Conservation (phyloP, 257 asterid genomes). For the Echium plantagineum region DNA sequence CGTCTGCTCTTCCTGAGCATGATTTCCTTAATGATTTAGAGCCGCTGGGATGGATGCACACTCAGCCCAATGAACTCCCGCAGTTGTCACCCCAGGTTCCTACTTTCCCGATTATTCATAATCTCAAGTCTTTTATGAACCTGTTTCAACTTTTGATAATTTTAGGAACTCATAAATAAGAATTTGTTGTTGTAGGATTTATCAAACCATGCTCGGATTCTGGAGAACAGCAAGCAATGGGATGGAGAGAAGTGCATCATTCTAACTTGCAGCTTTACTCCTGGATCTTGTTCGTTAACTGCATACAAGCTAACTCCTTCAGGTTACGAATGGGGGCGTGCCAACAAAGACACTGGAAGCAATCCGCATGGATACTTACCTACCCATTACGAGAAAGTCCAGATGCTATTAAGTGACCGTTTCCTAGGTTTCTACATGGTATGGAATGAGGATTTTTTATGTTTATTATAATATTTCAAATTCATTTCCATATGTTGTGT, state of each 20-base stretch:
- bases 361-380: slow-evolving; percentile 96
- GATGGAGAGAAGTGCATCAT: slow-evolving; percentile 96
- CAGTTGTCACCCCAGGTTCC: slow-evolving; percentile 88
- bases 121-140: not conserved
- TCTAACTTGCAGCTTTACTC: slow-evolving; percentile 96
- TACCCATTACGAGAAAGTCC: slow-evolving; percentile 92
- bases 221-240: slow-evolving; percentile 92
- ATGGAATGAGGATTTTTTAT: slow-evolving; percentile 1
- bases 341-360: slow-evolving; percentile 75
- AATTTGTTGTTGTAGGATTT: slow-evolving; percentile 45
- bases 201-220: slow-evolving; percentile 56
- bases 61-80: slow-evolving; percentile 95
- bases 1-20: slow-evolving; percentile 84
- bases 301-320: slow-evolving; percentile 93
- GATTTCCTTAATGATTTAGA: slow-evolving; percentile 83
- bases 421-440: slow-evolving; percentile 98
- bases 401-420: slow-evolving; percentile 94
- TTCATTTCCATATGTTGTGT: not conserved
- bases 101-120: not conserved
- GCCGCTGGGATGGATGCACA: slow-evolving; percentile 99
- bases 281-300: slow-evolving; percentile 92
- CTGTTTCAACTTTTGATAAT: not conserved
- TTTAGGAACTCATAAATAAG: not conserved
- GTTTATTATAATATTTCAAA: not conserved
- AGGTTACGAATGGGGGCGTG: slow-evolving; percentile 97